phyloP scores from a whole-genome alignment of 2,329 filamentous ascomycete species.

The Neofusicoccum ribis region DNA sequence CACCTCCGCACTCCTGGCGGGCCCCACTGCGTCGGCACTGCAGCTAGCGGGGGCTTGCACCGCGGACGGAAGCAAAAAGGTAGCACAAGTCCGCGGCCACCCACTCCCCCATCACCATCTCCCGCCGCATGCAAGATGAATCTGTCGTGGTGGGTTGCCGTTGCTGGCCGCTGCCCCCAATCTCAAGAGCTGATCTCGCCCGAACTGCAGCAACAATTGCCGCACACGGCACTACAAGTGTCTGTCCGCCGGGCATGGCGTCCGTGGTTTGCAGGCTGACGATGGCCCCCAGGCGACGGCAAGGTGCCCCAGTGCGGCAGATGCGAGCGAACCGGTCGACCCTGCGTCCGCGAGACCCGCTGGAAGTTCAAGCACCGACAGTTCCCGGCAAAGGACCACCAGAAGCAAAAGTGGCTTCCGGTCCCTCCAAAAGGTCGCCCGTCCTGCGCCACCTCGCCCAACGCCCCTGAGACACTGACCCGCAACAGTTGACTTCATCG shows the following conservation, averaged over 20 bases:
- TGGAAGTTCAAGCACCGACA: conserved; percentile 37
- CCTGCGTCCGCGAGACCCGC: conserved; percentile 37
- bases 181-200: conserved; percentile 25
- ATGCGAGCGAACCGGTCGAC: conserved; percentile 35
- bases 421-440: conserved; percentile 34
- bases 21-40: not conserved
- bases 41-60: conserved; percentile 4
- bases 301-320: conserved; percentile 35
- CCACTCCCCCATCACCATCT: not conserved
- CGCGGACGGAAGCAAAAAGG: conserved; percentile 5
- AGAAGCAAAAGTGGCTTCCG: conserved; percentile 36
- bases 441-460: too few relatives aligned
- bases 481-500: conserved; percentile 35
- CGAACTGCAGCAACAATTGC: conserved; percentile 36
- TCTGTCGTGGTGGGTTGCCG: conserved; percentile 4
- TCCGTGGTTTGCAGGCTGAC: not conserved
- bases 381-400: conserved; percentile 33
- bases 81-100: not conserved
- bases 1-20: not conserved
- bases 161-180: not conserved
- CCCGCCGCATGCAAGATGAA: not conserved
- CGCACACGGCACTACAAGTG: conserved; percentile 40
- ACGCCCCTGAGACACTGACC: conserved; percentile 21
- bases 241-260: conserved; percentile 21
- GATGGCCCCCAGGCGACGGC: conserved; percentile 31